A percentile compares a stretch with the other conserved stretches of the same genome.
Evolutionary conservation across 2,329 filamentous ascomycete genomes (phyloP).

Genomic region (Paraconiothyrium brasiliense): DNA sequence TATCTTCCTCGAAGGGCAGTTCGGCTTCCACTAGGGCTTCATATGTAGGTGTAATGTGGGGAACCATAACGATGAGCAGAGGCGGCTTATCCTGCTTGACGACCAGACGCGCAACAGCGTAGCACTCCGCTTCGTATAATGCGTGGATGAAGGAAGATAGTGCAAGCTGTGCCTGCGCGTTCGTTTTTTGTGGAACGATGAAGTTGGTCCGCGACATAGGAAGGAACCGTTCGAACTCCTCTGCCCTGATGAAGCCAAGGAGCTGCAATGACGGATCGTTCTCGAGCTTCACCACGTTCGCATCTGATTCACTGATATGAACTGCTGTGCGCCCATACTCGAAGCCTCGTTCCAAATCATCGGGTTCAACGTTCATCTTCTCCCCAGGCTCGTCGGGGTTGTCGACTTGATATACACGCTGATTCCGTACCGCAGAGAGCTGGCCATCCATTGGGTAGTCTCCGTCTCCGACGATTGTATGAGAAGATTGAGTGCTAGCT

Average conservation of each 20-base stretch:
- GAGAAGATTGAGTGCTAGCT: conserved; percentile 62
- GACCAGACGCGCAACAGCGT: conserved; percentile 86
- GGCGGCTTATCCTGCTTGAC: conserved; percentile 84
- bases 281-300: conserved; percentile 87
- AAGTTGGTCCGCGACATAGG: conserved; percentile 83
- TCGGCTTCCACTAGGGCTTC: conserved; percentile 91
- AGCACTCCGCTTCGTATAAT: conserved; percentile 83
- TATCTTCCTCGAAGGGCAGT: conserved; percentile 91
- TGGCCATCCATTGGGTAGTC: conserved; percentile 45
- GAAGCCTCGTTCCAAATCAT: conserved; percentile 90
- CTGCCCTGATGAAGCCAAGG: conserved; percentile 81
- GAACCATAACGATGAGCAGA: conserved; percentile 78
- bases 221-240: conserved; percentile 84
- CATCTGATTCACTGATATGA: conserved; percentile 84
- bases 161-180: conserved; percentile 83
- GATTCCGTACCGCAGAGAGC: conserved; percentile 76
- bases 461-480: conserved; percentile 56
- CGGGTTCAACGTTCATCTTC: conserved; percentile 81
- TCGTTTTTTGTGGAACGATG: conserved; percentile 78
- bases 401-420: conserved; percentile 82
- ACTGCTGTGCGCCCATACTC: conserved; percentile 93
- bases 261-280: conserved; percentile 80
- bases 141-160: conserved; percentile 91
- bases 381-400: conserved; percentile 78
- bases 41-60: conserved; percentile 78